Evolutionary conservation across 371 early-diverging fungal genomes (phyloP).

Genomic region (Rhizopus sp.): DNA sequence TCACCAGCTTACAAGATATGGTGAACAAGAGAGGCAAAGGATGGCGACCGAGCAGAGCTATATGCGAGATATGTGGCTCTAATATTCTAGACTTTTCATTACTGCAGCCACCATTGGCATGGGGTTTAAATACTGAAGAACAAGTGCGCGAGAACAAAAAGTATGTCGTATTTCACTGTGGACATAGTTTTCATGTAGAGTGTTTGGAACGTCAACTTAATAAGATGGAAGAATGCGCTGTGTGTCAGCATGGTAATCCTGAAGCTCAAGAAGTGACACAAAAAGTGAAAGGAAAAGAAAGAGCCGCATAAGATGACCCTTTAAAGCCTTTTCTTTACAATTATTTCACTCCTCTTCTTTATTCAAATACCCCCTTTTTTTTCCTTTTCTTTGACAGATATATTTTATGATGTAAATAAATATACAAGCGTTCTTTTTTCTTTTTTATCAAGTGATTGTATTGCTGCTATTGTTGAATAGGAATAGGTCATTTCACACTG

Average conservation of each 20-base stretch:
- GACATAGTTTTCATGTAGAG: slow-evolving; percentile 62
- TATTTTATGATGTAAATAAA: no score
- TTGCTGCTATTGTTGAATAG: no score
- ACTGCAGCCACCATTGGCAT: slow-evolving; percentile 38
- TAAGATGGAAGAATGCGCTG: slow-evolving; percentile 24
- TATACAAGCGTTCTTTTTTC: no score
- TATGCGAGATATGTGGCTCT: slow-evolving; percentile 61
- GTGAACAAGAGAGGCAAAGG: slow-evolving; percentile 59
- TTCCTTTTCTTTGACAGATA: no score
- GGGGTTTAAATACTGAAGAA: slow-evolving; percentile 25
- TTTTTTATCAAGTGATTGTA: no score
- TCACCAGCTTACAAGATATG: slow-evolving; percentile 57
- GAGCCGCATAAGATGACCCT: not conserved
- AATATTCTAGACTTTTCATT: slow-evolving; percentile 50
- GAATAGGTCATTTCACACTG: no score
- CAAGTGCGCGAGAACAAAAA: slow-evolving; percentile 15
- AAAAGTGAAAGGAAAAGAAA: slow-evolving; percentile 7
- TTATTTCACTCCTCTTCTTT: not conserved
- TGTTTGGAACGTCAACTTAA: slow-evolving; percentile 48
- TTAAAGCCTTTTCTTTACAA: not conserved
- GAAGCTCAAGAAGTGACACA: slow-evolving; percentile 9
- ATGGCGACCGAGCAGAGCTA: slow-evolving; percentile 62
- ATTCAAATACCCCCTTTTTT: not conserved
- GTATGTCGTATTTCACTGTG: slow-evolving; percentile 60
- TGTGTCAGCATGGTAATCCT: slow-evolving; percentile 30